A percentile compares a stretch with the other conserved stretches of the same genome.
Evolutionary conservation across 257 asterid genomes (phyloP).

Genomic region (Salvia rosmarinus): DNA sequence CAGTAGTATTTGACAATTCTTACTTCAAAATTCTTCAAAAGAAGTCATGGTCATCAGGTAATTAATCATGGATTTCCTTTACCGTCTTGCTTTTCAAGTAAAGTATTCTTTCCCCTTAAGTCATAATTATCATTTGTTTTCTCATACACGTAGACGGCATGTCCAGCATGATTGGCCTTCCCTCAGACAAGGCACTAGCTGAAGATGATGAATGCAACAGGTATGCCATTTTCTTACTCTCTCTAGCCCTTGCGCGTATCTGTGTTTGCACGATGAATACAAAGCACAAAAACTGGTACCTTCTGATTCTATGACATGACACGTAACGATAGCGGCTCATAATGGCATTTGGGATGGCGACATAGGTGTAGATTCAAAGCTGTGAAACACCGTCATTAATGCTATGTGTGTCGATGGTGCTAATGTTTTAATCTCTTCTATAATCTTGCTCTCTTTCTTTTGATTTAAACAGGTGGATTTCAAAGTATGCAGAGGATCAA

Average conservation of each 20-base stretch:
- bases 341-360: neutral
- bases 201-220: conserved; percentile 81
- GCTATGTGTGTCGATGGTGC: neutral
- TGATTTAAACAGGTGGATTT: conserved; percentile 65
- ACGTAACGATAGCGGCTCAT: neutral
- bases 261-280: neutral
- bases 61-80: conserved; percentile 17
- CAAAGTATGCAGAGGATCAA: conserved; percentile 82
- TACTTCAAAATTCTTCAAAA: conserved; percentile 80
- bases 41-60: conserved; percentile 90
- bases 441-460: neutral
- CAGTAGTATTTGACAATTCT: conserved; percentile 75
- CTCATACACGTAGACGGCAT: conserved; percentile 54
- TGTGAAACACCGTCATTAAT: neutral
- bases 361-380: neutral
- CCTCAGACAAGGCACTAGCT: conserved; percentile 83
- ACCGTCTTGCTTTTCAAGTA: neutral
- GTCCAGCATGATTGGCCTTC: conserved; percentile 92
- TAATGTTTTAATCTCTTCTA: neutral
- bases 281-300: neutral
- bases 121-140: conserved; percentile 1
- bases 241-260: neutral
- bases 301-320: neutral
- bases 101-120: neutral
- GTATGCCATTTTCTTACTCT: conserved; percentile 39